A percentile compares a stretch with the other conserved stretches of the same genome.
phyloP scores from a whole-genome alignment of 1,284 basidiomycete species.

The Athelia psychrophila region DNA sequence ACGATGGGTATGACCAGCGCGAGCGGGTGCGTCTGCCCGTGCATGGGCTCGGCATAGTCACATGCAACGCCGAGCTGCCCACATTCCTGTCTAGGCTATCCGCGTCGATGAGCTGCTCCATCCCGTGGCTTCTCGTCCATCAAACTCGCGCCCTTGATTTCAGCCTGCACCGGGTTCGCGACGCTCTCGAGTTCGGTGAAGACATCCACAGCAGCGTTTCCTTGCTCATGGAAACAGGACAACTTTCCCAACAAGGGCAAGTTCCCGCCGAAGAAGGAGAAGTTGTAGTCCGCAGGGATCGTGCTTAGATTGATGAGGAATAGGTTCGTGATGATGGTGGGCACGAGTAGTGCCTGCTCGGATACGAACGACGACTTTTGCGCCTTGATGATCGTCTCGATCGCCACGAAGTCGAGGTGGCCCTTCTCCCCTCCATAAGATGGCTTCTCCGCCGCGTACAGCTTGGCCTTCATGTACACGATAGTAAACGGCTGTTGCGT shows the following conservation, averaged over 20 bases:
- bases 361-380: conserved; percentile 29
- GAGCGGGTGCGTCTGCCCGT: conserved; percentile 35
- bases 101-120: neutral
- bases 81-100: conserved; percentile 1
- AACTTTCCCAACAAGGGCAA: conserved; percentile 43
- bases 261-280: conserved; percentile 45
- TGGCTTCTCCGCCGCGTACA: conserved; percentile 20
- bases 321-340: conserved; percentile 37
- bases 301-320: conserved; percentile 30
- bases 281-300: conserved; percentile 37
- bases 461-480: conserved; percentile 38
- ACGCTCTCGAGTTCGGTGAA: conserved; percentile 38
- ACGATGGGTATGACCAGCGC: conserved; percentile 35
- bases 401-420: conserved; percentile 30
- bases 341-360: conserved; percentile 29
- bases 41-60: conserved; percentile 13
- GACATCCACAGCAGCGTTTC: conserved; percentile 33
- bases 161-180: conserved; percentile 34
- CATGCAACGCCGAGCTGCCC: conserved; percentile 2
- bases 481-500: conserved; percentile 32
- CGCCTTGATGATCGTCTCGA: conserved; percentile 28
- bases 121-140: neutral
- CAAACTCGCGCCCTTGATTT: too few species aligned
- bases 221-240: conserved; percentile 35
- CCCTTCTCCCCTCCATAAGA: conserved; percentile 18